phyloP scores from a whole-genome alignment of 208 protist species.

The Crithidia sp. region DNA sequence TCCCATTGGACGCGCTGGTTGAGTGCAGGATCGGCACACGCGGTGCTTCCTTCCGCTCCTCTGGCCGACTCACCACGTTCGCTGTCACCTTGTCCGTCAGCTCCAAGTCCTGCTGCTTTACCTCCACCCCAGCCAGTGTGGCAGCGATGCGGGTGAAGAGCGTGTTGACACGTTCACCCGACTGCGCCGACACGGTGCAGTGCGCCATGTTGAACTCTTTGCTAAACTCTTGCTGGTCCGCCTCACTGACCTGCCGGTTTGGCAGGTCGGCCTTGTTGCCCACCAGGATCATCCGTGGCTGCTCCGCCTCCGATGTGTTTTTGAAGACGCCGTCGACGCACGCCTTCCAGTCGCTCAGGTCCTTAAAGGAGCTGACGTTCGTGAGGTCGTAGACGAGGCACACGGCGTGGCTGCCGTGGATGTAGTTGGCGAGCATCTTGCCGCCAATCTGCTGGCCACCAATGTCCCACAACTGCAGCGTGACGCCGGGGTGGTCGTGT shows the following conservation, averaged over 20 bases:
- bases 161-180: conserved; percentile 87
- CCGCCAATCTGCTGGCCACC: conserved; percentile 94
- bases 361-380: conserved; percentile 89
- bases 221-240: conserved; percentile 75
- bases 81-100: conserved; percentile 54
- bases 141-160: conserved; percentile 89
- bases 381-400: conserved; percentile 95
- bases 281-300: conserved; percentile 83
- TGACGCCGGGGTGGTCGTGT: conserved; percentile 44
- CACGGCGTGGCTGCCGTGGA: conserved; percentile 91
- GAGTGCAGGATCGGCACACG: conserved; percentile 20
- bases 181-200: conserved; percentile 91
- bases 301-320: not conserved
- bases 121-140: conserved; percentile 73
- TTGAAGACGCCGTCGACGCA: conserved; percentile 48
- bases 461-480: conserved; percentile 96
- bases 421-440: conserved; percentile 95
- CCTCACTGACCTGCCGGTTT: conserved; percentile 76
- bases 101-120: conserved; percentile 83
- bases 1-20: conserved; percentile 14
- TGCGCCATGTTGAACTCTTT: conserved; percentile 55
- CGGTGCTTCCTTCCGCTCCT: conserved; percentile 37
- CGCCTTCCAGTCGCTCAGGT: conserved; percentile 92
- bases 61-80: conserved; percentile 47
- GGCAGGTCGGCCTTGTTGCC: conserved; percentile 94